Conservation (phyloP, 1,139 yeast species). For the Scheffersomyces parashehatae region DNA sequence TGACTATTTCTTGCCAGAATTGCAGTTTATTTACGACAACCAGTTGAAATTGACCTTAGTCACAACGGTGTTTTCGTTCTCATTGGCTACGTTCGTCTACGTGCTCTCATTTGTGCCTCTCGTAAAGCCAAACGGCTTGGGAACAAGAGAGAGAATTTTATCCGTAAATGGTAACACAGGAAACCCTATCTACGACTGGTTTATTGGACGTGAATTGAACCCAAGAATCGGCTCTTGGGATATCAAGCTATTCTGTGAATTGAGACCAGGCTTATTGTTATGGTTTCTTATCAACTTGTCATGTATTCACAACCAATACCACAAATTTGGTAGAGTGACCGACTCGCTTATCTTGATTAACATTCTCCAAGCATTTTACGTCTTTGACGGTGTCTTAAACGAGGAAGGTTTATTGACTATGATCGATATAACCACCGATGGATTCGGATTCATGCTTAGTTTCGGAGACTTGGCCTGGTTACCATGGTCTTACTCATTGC, state of each 20-base stretch:
- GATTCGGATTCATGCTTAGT: constrained; percentile 93
- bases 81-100: constrained; percentile 67
- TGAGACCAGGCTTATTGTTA: constrained; percentile 89
- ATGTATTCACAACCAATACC: constrained; percentile 79
- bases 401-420: constrained; percentile 87
- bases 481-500: constrained; percentile 91
- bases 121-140: constrained; percentile 47
- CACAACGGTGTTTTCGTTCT: constrained; percentile 62
- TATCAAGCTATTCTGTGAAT: constrained; percentile 86
- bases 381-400: constrained; percentile 87
- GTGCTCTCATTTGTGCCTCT: constrained; percentile 65
- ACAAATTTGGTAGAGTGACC: constrained; percentile 55
- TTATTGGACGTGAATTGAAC: constrained; percentile 92
- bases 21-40: constrained; percentile 71
- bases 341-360: constrained; percentile 76
- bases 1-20: constrained; percentile 68
- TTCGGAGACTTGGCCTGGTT: constrained; percentile 93
- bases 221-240: constrained; percentile 88
- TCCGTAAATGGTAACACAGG: constrained; percentile 90
- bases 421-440: constrained; percentile 97
- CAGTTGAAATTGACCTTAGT: constrained; percentile 65
- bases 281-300: constrained; percentile 83
- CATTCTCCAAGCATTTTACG: constrained; percentile 74
- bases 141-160: constrained; percentile 66
- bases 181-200: constrained; percentile 82